Evolutionary conservation across 345 rosid genomes (phyloP).

Genomic region (Leavenworthia alabamica): DNA sequence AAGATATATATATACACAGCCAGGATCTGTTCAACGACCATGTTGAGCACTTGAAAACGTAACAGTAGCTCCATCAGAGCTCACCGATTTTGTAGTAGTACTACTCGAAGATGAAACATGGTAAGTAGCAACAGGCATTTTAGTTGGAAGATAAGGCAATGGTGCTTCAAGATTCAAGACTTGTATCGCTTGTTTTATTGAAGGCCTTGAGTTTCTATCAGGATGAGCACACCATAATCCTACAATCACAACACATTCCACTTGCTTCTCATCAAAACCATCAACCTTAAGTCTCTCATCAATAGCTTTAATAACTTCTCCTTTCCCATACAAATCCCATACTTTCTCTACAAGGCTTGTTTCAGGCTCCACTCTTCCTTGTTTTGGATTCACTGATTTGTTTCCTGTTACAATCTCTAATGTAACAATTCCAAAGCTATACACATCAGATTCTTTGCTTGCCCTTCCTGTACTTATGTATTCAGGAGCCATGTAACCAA

Average conservation of each 20-base stretch:
- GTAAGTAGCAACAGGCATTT: constrained; percentile 41
- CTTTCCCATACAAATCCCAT: constrained; percentile 41
- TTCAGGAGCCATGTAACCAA: constrained; percentile 53
- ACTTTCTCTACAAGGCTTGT: constrained; percentile 44
- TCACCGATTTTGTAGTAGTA: constrained; percentile 10
- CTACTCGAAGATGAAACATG: constrained; percentile 27
- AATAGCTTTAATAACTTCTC: constrained; percentile 20
- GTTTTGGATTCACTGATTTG: constrained; percentile 30
- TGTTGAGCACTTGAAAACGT: constrained; percentile 31
- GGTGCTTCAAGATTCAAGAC: constrained; percentile 39
- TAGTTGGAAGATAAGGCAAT: constrained; percentile 39
- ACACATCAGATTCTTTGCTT: constrained; percentile 45
- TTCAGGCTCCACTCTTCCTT: constrained; percentile 11
- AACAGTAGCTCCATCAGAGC: constrained; percentile 32
- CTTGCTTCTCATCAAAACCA: constrained; percentile 37
- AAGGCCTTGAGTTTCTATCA: constrained; percentile 37
- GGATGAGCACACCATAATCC: constrained; percentile 68
- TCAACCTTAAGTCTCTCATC: constrained; percentile 31
- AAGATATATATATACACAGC: too few species aligned
- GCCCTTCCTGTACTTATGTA: constrained; percentile 44
- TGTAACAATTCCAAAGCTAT: constrained; percentile 42
- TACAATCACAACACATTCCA: constrained; percentile 36
- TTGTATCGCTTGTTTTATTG: constrained; percentile 47
- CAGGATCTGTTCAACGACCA: constrained; percentile 33
- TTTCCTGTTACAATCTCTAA: constrained; percentile 40